Evolutionary conservation across 192 early-diverging fungal genomes (phyloP), one percentile per base, ranked within the genome.

Genomic region (Mortierella antarctica): DNA sequence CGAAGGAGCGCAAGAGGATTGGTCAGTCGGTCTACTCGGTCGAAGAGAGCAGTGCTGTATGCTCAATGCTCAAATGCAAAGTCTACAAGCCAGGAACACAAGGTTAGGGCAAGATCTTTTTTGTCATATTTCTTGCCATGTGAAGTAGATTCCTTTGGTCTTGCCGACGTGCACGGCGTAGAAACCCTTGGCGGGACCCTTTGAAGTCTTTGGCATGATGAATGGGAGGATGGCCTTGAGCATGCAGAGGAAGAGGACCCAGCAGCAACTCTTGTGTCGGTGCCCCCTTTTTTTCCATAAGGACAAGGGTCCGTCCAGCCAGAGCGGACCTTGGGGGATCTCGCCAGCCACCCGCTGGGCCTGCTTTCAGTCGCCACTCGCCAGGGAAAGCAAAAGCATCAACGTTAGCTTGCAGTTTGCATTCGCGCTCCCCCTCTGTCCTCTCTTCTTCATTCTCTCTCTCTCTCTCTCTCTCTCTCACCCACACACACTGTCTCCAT

Each of bases 91-190:
- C 10, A 18, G 21, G 44, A 17, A 31, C 23, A 45, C 11, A 46
- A 9, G 11, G 11, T 48, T 15, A 40, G 0, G 0, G 9, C 10
- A 5, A 17, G 21, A 21, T n/a, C 1, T 5, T 20, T 40, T 14
- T 0, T 12, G n/a, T 7, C 52, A 51, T 51, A 62, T 10, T 7
- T 50, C 13, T 59, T 82, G 59, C 87, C 87, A 88, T 12, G 71
- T 71, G 6, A 61, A 57, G 50, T 81, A 88, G 7, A 88, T 74
- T 40, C 87, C 87, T 21, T 70, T 62, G 0, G 61, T 74, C 53
- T 82, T 81, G 12, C 87, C 87, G 13, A 74, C 59, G 15, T 82
- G 75, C 2, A 88, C 87, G 49, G 87, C 87, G 41, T 88, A 88
- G 58, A 75, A 85, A 20, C 72, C 73, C 48, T 60, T 57, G 9